Percentiles rank a stretch among this genome's conserved stretches.
These are phyloP conservation scores for Ganoderma boninense DNA, from an alignment of 1,284 basidiomycete species.

Conservation along the genomic window DNA sequence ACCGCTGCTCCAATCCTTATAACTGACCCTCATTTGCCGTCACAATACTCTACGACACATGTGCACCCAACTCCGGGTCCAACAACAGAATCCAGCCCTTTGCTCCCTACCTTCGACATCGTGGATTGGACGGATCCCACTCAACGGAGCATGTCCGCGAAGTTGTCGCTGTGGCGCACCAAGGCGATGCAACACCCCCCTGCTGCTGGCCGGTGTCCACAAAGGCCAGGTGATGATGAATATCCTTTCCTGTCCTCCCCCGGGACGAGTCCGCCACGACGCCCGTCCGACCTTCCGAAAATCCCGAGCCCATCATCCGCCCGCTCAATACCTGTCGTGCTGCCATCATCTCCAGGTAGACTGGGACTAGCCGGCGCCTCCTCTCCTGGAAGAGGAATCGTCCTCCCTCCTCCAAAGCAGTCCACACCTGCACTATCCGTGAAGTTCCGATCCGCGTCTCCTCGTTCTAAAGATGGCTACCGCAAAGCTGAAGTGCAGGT, in stretches of 20 bases:
- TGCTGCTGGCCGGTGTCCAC: slow-evolving; percentile 11
- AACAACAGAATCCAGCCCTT: slow-evolving; percentile 31
- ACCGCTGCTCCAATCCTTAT: slow-evolving; percentile 67
- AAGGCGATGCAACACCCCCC: slow-evolving; percentile 38
- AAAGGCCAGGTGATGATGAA: slow-evolving; percentile 7
- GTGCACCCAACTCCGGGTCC: slow-evolving; percentile 47
- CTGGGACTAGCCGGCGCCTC: slow-evolving; percentile 28
- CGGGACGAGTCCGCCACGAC: slow-evolving; percentile 20
- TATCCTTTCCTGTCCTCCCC: slow-evolving; percentile 7
- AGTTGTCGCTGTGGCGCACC: slow-evolving; percentile 69
- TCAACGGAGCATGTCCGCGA: slow-evolving; percentile 52
- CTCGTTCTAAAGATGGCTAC: slow-evolving; percentile 11
- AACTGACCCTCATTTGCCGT: slow-evolving; percentile 64
- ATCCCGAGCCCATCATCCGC: slow-evolving; percentile 18
- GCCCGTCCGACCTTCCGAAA: slow-evolving; percentile 10
- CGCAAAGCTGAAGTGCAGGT: slow-evolving; percentile 44
- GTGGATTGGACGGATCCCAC: slow-evolving; percentile 68
- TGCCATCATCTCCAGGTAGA: slow-evolving; percentile 31
- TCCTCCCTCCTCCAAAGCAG: slow-evolving; percentile 10
- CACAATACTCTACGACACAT: slow-evolving; percentile 55
- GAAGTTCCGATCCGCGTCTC: slow-evolving; percentile 27
- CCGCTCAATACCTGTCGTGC: slow-evolving; percentile 19
- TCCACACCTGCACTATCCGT: slow-evolving; percentile 33
- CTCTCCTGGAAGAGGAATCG: slow-evolving; percentile 22
- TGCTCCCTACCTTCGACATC: slow-evolving; percentile 63